phyloP scores from a whole-genome alignment of 1,139 yeast genomes.

The Blastobotrys proliferans region DNA sequence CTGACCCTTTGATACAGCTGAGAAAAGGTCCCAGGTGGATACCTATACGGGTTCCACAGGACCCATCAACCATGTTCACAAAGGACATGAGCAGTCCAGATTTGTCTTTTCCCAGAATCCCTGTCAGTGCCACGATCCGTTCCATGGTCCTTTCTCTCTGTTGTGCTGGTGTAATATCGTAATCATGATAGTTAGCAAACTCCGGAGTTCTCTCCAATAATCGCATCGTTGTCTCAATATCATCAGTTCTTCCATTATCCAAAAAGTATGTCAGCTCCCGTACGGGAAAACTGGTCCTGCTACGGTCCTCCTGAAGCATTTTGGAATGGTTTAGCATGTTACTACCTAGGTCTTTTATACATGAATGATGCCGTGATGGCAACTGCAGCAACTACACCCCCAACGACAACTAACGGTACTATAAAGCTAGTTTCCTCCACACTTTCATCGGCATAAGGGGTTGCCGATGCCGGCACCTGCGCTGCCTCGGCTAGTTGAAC shows the following conservation, averaged over 20 bases:
- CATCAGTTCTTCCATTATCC: conserved; percentile 49
- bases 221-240: conserved; percentile 44
- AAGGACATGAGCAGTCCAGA: conserved; percentile 45
- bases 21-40: conserved; percentile 63
- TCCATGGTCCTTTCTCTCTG: conserved; percentile 51
- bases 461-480: conserved; percentile 66
- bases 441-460: conserved; percentile 74
- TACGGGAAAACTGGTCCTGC: no score
- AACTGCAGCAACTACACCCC: conserved; percentile 15
- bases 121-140: conserved; percentile 45
- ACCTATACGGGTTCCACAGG: conserved; percentile 61
- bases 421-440: conserved; percentile 44
- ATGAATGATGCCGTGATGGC: conserved; percentile 11
- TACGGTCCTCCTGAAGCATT: no score
- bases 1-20: conserved; percentile 67
- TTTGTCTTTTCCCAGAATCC: conserved; percentile 39
- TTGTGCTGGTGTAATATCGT: conserved; percentile 48
- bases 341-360: conserved; percentile 2
- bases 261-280: conserved; percentile 50
- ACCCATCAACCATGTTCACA: conserved; percentile 49
- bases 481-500: conserved; percentile 90
- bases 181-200: conserved; percentile 47
- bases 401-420: conserved; percentile 40
- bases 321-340: no score
- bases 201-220: conserved; percentile 53